Conservation (phyloP, 176 grass and related monocot species). For the Panicum miliaceum region DNA sequence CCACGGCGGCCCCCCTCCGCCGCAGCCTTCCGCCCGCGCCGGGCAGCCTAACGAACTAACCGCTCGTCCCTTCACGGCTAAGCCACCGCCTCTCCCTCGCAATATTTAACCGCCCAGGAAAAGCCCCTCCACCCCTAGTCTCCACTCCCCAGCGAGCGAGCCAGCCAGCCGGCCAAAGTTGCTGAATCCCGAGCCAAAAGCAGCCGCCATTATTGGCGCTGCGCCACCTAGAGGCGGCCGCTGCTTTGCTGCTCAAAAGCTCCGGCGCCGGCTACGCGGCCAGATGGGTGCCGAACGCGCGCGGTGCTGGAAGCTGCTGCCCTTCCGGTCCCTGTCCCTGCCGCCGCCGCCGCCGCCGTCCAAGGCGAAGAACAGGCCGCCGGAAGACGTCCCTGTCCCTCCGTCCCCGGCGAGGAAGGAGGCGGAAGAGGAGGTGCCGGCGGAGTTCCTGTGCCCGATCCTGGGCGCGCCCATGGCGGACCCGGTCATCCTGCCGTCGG, state of each 20-base stretch:
- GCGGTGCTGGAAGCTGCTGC: slow-evolving; percentile 54
- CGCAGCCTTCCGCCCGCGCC: neutral
- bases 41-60: neutral
- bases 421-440: neutral
- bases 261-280: slow-evolving; percentile 8
- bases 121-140: neutral
- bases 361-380: neutral
- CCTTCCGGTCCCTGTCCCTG: slow-evolving; percentile 29
- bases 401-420: neutral
- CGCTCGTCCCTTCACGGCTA: slow-evolving; percentile 44
- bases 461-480: slow-evolving; percentile 57
- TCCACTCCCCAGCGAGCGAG: neutral
- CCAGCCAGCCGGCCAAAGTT: slow-evolving; percentile 23
- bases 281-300: slow-evolving; percentile 45
- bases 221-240: slow-evolving; percentile 26
- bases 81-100: slow-evolving; percentile 35
- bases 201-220: slow-evolving; percentile 38
- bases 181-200: neutral
- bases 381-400: neutral
- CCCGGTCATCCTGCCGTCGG: slow-evolving; percentile 64
- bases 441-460: slow-evolving; percentile 70
- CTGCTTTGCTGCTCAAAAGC: slow-evolving; percentile 30
- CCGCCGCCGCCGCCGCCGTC: neutral
- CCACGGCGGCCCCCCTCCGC: neutral
- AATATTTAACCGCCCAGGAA: slow-evolving; percentile 17